Percentiles rank a stretch among this genome's conserved stretches.
Conservation (phyloP, 768 basidiomycete genomes). For the Psilocybe cyanescens region DNA sequence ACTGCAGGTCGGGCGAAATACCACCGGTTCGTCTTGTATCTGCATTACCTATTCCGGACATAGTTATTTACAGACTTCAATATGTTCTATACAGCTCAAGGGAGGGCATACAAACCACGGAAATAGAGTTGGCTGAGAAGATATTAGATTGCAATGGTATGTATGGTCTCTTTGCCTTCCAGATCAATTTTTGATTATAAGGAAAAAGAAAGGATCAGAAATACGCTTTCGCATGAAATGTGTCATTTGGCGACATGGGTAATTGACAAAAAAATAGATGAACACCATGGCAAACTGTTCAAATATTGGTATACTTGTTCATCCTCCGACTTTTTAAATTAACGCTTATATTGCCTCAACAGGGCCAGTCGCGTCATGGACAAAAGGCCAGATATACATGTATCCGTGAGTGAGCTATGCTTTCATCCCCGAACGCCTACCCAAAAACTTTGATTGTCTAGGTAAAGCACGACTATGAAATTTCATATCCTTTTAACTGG, state of each 20-base stretch:
- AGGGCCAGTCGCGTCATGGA: conserved; percentile 78
- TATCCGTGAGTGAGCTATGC: conserved; percentile 51
- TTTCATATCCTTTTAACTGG: conserved; percentile 75
- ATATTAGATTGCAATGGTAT: conserved; percentile 78
- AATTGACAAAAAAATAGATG: conserved; percentile 69
- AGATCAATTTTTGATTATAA: background rate
- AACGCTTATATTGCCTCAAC: background rate
- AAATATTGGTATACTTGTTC: conserved; percentile 62
- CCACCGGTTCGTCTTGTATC: conserved; percentile 46
- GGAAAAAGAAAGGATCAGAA: conserved; percentile 70
- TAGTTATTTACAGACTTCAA: background rate
- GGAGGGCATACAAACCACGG: conserved; percentile 59
- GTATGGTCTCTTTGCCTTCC: conserved; percentile 8
- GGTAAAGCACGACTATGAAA: conserved; percentile 79
- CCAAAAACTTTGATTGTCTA: conserved; percentile 25
- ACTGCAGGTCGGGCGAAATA: conserved; percentile 76
- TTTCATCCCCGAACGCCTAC: background rate
- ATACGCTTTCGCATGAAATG: conserved; percentile 91
- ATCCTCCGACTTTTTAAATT: background rate
- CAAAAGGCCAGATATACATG: conserved; percentile 68
- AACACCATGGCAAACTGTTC: conserved; percentile 75
- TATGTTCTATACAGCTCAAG: conserved; percentile 42
- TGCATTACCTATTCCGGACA: background rate
- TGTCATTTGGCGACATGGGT: conserved; percentile 90
- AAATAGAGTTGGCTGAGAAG: conserved; percentile 83